These are phyloP conservation scores for Aspergillus panamensis DNA, from an alignment of 495 filamentous ascomycete genomes.

Conservation along the genomic window DNA sequence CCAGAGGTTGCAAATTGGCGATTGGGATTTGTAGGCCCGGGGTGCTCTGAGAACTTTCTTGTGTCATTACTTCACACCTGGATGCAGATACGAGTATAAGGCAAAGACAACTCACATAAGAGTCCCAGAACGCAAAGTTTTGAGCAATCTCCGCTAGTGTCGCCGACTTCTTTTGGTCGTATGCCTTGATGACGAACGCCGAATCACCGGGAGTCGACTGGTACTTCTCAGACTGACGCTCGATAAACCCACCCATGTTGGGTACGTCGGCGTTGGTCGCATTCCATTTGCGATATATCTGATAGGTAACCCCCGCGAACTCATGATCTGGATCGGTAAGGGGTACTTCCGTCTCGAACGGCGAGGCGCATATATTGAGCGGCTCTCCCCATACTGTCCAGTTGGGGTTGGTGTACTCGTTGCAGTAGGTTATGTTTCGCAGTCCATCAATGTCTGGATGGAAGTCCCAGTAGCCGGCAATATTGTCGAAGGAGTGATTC, in stretches of 20 bases:
- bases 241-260: conserved; percentile 43
- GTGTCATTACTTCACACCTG: conserved; percentile 5
- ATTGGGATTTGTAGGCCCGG: conserved; percentile 41
- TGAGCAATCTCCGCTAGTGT: conserved; percentile 34
- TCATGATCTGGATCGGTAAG: conserved; percentile 40
- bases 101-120: conserved; percentile 27
- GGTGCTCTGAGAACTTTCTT: conserved; percentile 35
- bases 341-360: conserved; percentile 40
- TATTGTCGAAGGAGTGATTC: conserved; percentile 48
- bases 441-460: conserved; percentile 41
- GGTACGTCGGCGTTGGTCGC: conserved; percentile 34
- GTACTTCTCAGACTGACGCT: conserved; percentile 44
- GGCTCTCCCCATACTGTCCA: conserved; percentile 43
- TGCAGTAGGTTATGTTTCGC: conserved; percentile 35
- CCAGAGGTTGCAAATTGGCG: conserved; percentile 40
- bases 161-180: conserved; percentile 35
- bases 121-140: conserved; percentile 43
- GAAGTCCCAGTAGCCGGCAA: conserved; percentile 44
- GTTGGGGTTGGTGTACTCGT: conserved; percentile 43
- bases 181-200: conserved; percentile 41
- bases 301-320: conserved; percentile 39
- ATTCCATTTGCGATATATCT: conserved; percentile 44
- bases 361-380: conserved; percentile 37
- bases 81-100: no score
- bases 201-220: conserved; percentile 36